phyloP scores from a whole-genome alignment of 495 filamentous ascomycete genomes.

The Neurospora cerealis region DNA sequence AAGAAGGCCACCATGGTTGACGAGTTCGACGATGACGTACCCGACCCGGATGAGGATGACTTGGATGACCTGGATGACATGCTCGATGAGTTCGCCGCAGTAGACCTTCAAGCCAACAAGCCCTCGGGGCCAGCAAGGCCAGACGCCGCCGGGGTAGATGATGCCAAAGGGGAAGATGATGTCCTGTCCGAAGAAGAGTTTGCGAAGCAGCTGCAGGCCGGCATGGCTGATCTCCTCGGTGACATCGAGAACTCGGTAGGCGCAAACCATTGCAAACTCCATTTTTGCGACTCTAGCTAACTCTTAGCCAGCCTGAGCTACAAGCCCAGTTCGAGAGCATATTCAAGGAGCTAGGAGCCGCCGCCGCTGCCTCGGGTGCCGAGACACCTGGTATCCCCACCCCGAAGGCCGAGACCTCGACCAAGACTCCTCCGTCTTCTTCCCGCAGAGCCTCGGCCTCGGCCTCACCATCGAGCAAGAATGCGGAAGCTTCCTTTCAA shows the following conservation, averaged over 20 bases:
- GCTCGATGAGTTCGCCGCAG: slow-evolving; percentile 74
- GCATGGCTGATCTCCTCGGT: slow-evolving; percentile 75
- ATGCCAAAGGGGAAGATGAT: slow-evolving; percentile 15
- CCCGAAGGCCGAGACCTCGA: not conserved
- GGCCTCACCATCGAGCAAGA: slow-evolving; percentile 6
- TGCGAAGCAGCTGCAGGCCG: slow-evolving; percentile 69
- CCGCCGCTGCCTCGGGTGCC: slow-evolving; percentile 19
- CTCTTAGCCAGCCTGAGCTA: slow-evolving; percentile 52
- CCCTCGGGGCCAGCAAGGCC: slow-evolving; percentile 33
- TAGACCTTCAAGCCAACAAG: slow-evolving; percentile 42
- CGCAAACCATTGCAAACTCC: not conserved
- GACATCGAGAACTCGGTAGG: slow-evolving; percentile 53
- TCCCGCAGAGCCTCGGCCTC: slow-evolving; percentile 1
- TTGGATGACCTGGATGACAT: slow-evolving; percentile 91
- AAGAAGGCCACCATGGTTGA: slow-evolving; percentile 15
- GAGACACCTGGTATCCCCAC: slow-evolving; percentile 9
- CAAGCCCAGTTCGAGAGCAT: slow-evolving; percentile 78
- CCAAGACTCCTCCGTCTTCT: not conserved
- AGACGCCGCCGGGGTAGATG: slow-evolving; percentile 6
- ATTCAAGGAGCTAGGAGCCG: slow-evolving; percentile 63
- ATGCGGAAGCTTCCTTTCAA: slow-evolving; percentile 60
- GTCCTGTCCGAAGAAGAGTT: slow-evolving; percentile 59
- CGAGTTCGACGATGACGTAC: slow-evolving; percentile 32
- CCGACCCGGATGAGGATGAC: slow-evolving; percentile 77
- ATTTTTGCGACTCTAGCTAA: not conserved